phyloP scores from a whole-genome alignment of 495 filamentous ascomycete species.

The Neurospora hispaniola region DNA sequence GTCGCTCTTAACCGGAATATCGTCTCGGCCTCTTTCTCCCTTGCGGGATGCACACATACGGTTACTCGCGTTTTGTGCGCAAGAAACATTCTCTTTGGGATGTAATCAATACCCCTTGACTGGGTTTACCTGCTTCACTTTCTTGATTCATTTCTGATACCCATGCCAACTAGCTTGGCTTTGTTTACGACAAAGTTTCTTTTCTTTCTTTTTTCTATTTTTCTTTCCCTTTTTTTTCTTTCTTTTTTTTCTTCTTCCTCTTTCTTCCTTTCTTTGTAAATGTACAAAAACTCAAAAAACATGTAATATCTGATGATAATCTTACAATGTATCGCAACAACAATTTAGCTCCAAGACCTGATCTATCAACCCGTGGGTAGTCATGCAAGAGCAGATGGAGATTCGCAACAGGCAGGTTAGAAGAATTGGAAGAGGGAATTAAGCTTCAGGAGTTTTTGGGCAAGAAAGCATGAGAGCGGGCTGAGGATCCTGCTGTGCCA shows the following conservation, averaged over 20 bases:
- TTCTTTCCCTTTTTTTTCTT: not conserved
- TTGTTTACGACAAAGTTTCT: conserved; percentile 9
- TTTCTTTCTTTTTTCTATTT: not conserved
- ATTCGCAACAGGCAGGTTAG: not conserved
- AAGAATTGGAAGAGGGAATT: not conserved
- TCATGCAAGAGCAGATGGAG: not conserved
- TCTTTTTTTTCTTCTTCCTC: not conserved
- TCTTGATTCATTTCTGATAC: not conserved
- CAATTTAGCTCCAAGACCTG: not conserved
- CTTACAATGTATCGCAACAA: not conserved
- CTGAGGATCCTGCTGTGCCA: not conserved
- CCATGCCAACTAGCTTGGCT: conserved; percentile 2
- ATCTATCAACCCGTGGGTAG: not conserved
- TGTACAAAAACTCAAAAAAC: not conserved
- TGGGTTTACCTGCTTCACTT: not conserved
- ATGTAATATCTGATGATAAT: not conserved
- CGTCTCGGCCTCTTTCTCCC: not conserved
- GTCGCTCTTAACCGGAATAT: not conserved
- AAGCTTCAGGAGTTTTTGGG: not conserved
- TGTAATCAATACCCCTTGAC: not conserved
- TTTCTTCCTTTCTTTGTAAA: not conserved
- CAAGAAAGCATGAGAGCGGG: not conserved
- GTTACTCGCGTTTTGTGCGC: not conserved
- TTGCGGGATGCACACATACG: not conserved
- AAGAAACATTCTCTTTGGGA: not conserved